Evolutionary conservation across 139 green algal genomes (phyloP).

Genomic region (Chlorella vulgaris): DNA sequence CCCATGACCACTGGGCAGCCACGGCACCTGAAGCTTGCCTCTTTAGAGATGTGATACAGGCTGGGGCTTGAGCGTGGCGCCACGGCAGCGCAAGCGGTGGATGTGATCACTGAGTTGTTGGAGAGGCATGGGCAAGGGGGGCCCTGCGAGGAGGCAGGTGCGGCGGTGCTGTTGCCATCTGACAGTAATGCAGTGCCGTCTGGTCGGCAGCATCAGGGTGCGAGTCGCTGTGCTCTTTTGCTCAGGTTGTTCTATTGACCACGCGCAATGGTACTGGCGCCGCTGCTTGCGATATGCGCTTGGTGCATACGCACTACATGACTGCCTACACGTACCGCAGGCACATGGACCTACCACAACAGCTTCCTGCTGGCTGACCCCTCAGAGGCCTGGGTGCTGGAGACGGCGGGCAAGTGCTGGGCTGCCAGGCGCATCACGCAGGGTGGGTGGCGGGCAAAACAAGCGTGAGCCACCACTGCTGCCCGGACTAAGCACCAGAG

Average conservation of each 20-base stretch:
- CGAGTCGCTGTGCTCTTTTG: too few species aligned
- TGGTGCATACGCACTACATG: not conserved
- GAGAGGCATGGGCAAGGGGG: conserved; percentile 35
- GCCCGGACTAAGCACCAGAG: not conserved
- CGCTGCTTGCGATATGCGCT: too few species aligned
- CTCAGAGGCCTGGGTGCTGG: conserved; percentile 39
- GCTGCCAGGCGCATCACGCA: conserved; percentile 23
- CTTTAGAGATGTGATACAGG: too few species aligned
- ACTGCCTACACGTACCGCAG: not conserved
- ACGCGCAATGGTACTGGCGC: too few species aligned
- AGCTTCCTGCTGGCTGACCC: conserved; percentile 33
- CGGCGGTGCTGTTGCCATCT: not conserved
- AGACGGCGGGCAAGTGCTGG: conserved; percentile 36
- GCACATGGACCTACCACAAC: conserved; percentile 41
- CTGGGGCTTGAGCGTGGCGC: conserved; percentile 26
- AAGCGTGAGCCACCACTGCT: not conserved
- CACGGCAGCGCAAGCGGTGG: conserved; percentile 18
- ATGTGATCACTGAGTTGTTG: conserved; percentile 23
- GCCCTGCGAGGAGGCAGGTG: conserved; percentile 35
- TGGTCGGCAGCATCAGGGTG: too few species aligned
- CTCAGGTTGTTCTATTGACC: too few species aligned
- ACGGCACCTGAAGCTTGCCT: not conserved
- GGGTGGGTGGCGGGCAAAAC: not conserved
- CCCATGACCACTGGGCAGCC: not conserved
- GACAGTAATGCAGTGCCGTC: not conserved